phyloP scores from a whole-genome alignment of 371 early-diverging fungal species.

The Enterospora canceri region DNA sequence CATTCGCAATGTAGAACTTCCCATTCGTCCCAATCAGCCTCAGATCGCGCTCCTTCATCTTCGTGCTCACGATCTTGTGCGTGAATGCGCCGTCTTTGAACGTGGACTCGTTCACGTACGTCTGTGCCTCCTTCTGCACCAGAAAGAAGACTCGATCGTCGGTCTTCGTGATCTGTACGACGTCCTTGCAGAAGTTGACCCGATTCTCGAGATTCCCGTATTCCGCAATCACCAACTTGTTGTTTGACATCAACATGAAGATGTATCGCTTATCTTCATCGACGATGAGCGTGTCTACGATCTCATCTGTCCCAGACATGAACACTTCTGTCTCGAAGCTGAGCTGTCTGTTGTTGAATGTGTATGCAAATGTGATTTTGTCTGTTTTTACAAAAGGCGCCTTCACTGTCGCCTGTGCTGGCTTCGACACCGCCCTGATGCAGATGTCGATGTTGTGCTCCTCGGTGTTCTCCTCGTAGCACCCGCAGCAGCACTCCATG shows the following conservation, averaged over 20 bases:
- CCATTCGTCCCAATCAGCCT: neutral
- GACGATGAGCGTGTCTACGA: neutral
- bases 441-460: neutral
- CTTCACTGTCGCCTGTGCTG: neutral
- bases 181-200: neutral
- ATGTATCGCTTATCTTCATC: neutral
- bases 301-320: neutral
- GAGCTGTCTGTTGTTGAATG: neutral
- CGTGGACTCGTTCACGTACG: neutral
- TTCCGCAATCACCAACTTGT: neutral
- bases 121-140: neutral
- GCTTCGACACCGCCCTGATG: neutral
- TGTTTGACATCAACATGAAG: neutral
- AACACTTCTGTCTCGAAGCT: neutral
- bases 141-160: neutral
- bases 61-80: neutral
- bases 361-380: neutral
- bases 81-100: neutral
- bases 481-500: neutral
- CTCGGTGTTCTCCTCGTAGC: neutral
- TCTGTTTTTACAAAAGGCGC: neutral
- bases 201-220: neutral
- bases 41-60: neutral
- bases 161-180: neutral
- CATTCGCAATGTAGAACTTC: neutral